These are phyloP conservation scores for Crithidia fasciculata DNA, from an alignment of 208 protist genomes.

Conservation along the genomic window DNA sequence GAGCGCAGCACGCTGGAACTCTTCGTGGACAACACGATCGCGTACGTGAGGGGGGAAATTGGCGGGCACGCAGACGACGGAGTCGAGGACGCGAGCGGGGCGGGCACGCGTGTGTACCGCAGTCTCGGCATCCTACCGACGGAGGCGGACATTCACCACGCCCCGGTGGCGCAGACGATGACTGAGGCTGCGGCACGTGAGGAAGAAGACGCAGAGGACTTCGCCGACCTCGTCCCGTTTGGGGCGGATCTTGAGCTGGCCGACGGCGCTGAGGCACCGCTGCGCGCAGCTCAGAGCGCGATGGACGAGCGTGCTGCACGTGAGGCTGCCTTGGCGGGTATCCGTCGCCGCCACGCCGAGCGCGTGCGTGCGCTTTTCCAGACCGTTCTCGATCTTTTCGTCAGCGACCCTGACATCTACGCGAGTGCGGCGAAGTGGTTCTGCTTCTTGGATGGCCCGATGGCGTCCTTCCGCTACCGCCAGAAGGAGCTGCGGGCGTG, in stretches of 20 bases:
- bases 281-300: neutral
- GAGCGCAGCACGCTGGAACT: slow-evolving; percentile 65
- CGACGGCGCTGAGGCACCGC: neutral
- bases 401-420: slow-evolving; percentile 88
- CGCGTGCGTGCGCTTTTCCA: slow-evolving; percentile 77
- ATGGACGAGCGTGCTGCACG: slow-evolving; percentile 12
- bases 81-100: slow-evolving; percentile 20
- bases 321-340: slow-evolving; percentile 20
- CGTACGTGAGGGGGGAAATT: slow-evolving; percentile 80
- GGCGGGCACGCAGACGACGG: slow-evolving; percentile 47
- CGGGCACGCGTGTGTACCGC: slow-evolving; percentile 29
- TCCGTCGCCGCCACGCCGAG: slow-evolving; percentile 65
- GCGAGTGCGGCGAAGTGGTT: slow-evolving; percentile 67
- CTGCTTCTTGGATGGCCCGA: slow-evolving; percentile 75
- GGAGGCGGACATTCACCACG: slow-evolving; percentile 42
- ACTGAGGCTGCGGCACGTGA: slow-evolving; percentile 10
- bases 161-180: slow-evolving; percentile 28
- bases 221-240: slow-evolving; percentile 36
- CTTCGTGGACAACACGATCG: slow-evolving; percentile 83
- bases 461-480: slow-evolving; percentile 64
- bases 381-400: slow-evolving; percentile 73
- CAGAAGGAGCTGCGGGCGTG: slow-evolving; percentile 84
- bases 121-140: slow-evolving; percentile 35
- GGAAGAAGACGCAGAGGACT: slow-evolving; percentile 33
- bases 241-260: slow-evolving; percentile 40